These are phyloP conservation scores for Zygotorulaspora chibaensis DNA, from an alignment of 805 yeast species.

Conservation along the genomic window DNA sequence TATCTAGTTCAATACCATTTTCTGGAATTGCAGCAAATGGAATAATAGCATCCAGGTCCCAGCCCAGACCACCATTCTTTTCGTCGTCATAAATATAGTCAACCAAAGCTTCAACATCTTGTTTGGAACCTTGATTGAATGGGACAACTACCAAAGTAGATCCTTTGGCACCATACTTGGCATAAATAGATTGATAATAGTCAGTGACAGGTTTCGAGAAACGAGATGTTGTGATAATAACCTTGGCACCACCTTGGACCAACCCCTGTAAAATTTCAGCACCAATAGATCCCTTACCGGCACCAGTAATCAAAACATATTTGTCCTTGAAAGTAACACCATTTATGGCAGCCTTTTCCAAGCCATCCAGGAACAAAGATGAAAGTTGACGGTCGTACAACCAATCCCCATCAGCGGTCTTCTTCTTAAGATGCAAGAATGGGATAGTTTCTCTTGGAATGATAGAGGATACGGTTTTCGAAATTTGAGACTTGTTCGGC, in stretches of 20 bases:
- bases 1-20: conserved; percentile 92
- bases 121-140: conserved; percentile 95
- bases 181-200: conserved; percentile 89
- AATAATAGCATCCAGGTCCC: conserved; percentile 94
- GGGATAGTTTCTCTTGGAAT: conserved; percentile 86
- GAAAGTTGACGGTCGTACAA: conserved; percentile 76
- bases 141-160: conserved; percentile 94
- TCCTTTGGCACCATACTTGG: conserved; percentile 89
- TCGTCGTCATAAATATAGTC: conserved; percentile 79
- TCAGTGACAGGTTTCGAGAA: conserved; percentile 93
- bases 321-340: conserved; percentile 89
- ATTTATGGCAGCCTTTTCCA: conserved; percentile 90
- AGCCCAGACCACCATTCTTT: conserved; percentile 87
- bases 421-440: conserved; percentile 86
- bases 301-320: conserved; percentile 91
- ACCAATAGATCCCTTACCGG: conserved; percentile 98
- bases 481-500: conserved; percentile 63
- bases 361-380: conserved; percentile 75
- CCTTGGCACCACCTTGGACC: conserved; percentile 96
- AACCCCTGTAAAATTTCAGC: conserved; percentile 94
- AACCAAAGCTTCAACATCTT: conserved; percentile 83
- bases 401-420: conserved; percentile 71
- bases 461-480: conserved; percentile 67
- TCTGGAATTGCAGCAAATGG: conserved; percentile 99
- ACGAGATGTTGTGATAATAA: conserved; percentile 92